Base-by-base conservation (phyloP, 225 moss, liverwort and hornwort genomes). In the Asterella californica region DNA sequence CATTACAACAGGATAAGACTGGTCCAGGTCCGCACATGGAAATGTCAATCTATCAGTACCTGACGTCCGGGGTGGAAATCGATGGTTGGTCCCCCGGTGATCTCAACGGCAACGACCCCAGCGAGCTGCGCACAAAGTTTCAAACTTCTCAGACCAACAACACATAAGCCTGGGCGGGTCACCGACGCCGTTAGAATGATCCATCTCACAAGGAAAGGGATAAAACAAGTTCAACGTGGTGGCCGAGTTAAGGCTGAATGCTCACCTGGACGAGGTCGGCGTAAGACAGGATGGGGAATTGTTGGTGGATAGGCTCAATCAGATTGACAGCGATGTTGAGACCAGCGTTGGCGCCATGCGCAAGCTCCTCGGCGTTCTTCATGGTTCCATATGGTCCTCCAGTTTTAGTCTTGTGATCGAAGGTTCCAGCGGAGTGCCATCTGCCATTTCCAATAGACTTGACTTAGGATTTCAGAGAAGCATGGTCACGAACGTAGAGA, bases 341-440 rank as follows among this genome's bases (percentile, higher is more conserved):
- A 27, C 89, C 89, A 37, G 93, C 91, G 83, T 99, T 99, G 38
- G 99, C 99, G 24, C 48, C 53, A 68, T 99, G 99, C 14, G 89
- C 86, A 64, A 99, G 88, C 75, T 99, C 99, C 52, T 90, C 84
- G 2, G 89, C 90, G 33, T 70, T 87, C 29, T 91, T 92, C 82
- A 99, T 99, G 54, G 99, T 99, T 76, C 99, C 99, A 2, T 91
- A 90, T 0, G 99, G 99, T 21, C 99, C 99, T 70, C 99, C 99
- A 8, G 95, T 99, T 84, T 57, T 89, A 0, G 89, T 59, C 84
- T 88, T 87, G 9, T 83, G 83, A 78, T 95, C 95, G 48, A 77
- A 99, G 0, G 99, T 95, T 59, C 99, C 99, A 46, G 93, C 85
- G 17, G 78, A 91, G 86, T 99, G 99, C 99, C 99, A 99, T 61